These are phyloP conservation scores for Magnaporthiopsis poae DNA, from an alignment of 2,329 filamentous ascomycete genomes.

Conservation along the genomic window DNA sequence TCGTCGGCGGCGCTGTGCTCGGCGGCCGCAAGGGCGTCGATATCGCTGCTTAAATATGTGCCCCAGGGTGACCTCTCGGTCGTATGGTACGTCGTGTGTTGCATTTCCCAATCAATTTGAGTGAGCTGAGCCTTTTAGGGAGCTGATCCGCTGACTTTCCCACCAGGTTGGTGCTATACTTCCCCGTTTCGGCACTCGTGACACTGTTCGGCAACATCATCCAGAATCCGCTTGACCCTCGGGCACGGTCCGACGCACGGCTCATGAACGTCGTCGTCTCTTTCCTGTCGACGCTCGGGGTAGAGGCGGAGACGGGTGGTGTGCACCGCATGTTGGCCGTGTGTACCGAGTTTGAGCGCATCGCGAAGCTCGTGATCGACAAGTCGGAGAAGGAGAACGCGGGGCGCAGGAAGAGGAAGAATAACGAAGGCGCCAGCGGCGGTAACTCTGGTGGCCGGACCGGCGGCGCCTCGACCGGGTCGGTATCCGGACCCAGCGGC, in stretches of 20 bases:
- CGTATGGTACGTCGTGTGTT: slow-evolving; percentile 62
- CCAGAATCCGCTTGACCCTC: slow-evolving; percentile 83
- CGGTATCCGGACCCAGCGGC: background rate
- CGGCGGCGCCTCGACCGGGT: background rate
- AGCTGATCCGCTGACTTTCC: background rate
- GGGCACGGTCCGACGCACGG: slow-evolving; percentile 78
- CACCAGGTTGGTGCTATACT: slow-evolving; percentile 77
- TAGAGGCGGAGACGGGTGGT: slow-evolving; percentile 79
- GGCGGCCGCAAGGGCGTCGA: slow-evolving; percentile 81
- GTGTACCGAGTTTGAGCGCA: slow-evolving; percentile 92
- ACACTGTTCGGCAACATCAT: slow-evolving; percentile 93
- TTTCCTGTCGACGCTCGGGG: slow-evolving; percentile 80
- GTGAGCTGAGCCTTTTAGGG: too few relatives aligned
- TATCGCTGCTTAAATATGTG: slow-evolving; percentile 89
- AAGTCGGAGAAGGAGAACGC: slow-evolving; percentile 79
- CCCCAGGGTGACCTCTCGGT: slow-evolving; percentile 90
- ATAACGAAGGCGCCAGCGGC: slow-evolving; percentile 35
- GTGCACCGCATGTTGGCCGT: slow-evolving; percentile 89
- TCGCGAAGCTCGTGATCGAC: slow-evolving; percentile 81
- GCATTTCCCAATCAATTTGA: background rate
- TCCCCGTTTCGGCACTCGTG: slow-evolving; percentile 87
- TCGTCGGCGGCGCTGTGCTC: slow-evolving; percentile 88
- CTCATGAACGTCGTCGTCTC: slow-evolving; percentile 89
- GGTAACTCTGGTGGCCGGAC: background rate
- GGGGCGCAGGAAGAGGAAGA: slow-evolving; percentile 76